Base-by-base conservation (phyloP, 129 eudicot genomes). In the Flaveria sonorensis region DNA sequence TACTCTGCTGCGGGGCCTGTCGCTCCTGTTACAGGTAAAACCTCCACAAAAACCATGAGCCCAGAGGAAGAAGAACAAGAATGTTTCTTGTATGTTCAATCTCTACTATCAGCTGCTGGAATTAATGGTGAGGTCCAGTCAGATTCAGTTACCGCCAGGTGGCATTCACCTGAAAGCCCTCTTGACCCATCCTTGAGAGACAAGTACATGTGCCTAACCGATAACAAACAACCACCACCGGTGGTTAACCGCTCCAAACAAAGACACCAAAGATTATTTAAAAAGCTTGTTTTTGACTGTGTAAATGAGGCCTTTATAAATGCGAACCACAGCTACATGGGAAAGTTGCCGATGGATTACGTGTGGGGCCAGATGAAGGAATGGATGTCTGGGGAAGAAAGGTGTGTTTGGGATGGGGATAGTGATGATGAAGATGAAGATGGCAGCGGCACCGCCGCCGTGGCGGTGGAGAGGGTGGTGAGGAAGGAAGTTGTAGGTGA, bases 121-220 rank as follows among this genome's bases (percentile, higher is more conserved):
- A 81, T 91, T 6, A 80, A 76, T 14, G 71, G 72, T 4, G 84
- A 46, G 72, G 77, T 72, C 72, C 83, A 74, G 30, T 55, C 77
- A 0, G 80, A 67, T 78, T 69, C 90, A 7, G 75, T 77, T 75
- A 55, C 81, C 30, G 47, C 83, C 55, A 70, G 80, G 64, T 90
- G 97, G 97, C 91, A 93, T 74, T 89, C 97, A 0, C 77, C 83
- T 10, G 93, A 87, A 48, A 89, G 92, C 83, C 99, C 99, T 1
- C 79, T 95, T 48, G 96, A 95, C 81, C 97, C 97, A 19, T 83
- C 86, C 3, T 64, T 95, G 71, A 85, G 97, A 70, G 96, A 95
- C 65, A 88, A 74, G 4, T 91, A 86, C 80, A 60, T 82, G 46
- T 86, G 77, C 83, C 59, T 84, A 39, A 73, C 75, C 10, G 82